Percentiles rank a stretch among this genome's conserved stretches.
phyloP scores from a whole-genome alignment of 2,329 filamentous ascomycete genomes.

The Lachnellula arida region DNA sequence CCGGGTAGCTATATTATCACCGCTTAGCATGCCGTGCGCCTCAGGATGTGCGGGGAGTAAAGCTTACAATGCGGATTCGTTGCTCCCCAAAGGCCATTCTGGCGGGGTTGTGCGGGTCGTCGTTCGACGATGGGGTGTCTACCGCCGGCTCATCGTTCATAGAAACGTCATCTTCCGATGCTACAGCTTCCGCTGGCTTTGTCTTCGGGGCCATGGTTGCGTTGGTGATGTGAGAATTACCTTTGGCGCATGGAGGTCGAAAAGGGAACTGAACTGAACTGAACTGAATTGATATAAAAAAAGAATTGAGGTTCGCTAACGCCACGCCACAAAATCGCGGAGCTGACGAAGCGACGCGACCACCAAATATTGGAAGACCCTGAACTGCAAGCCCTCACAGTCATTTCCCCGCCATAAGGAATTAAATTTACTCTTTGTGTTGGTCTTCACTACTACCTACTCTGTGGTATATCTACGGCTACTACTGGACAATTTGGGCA shows the following conservation, averaged over 20 bases:
- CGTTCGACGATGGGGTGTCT: not conserved
- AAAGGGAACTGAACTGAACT: no score
- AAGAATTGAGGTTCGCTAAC: not conserved
- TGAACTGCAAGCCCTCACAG: no score
- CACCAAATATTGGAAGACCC: not conserved
- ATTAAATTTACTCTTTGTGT: not conserved
- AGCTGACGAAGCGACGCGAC: not conserved
- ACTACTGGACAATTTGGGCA: not conserved
- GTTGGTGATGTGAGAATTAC: not conserved
- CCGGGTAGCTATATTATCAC: slow-evolving; percentile 65
- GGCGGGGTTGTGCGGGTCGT: slow-evolving; percentile 15
- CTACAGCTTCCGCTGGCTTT: slow-evolving; percentile 11
- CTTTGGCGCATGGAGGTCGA: slow-evolving; percentile 4
- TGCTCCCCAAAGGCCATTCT: slow-evolving; percentile 19
- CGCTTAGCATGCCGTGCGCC: not conserved
- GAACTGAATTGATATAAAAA: not conserved
- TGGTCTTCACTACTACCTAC: not conserved
- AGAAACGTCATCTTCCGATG: slow-evolving; percentile 19
- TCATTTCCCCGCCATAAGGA: not conserved
- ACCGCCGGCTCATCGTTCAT: slow-evolving; percentile 23
- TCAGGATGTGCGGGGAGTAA: not conserved
- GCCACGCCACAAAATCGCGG: not conserved
- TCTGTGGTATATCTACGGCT: not conserved
- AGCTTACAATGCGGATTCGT: slow-evolving; percentile 27
- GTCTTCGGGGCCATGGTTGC: slow-evolving; percentile 20